Evolutionary conservation across 2,329 filamentous ascomycete genomes (phyloP).

Genomic region (Fusarium nurragi): DNA sequence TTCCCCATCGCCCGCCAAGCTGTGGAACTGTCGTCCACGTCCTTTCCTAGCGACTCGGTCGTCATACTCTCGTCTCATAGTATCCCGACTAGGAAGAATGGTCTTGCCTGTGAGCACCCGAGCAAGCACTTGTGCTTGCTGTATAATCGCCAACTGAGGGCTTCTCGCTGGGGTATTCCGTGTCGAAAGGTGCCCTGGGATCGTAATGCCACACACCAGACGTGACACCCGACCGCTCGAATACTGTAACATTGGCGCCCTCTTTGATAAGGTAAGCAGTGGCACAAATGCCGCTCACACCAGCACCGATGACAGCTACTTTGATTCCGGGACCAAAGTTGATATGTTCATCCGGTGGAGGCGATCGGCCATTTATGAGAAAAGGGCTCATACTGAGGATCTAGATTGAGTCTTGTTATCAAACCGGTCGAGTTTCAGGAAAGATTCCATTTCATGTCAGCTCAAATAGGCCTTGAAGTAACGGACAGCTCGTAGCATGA

Average conservation of each 20-base stretch:
- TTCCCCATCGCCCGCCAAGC: conserved; percentile 32
- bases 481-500: background rate
- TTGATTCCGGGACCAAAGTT: conserved; percentile 22
- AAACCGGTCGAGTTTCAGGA: too few species aligned
- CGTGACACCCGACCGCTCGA: conserved; percentile 48
- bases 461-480: background rate
- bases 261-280: conserved; percentile 51
- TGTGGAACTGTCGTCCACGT: conserved; percentile 41
- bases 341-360: background rate
- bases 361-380: conserved; percentile 8
- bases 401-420: too few species aligned
- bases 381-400: conserved; percentile 26
- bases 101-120: conserved; percentile 64
- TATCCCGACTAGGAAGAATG: background rate
- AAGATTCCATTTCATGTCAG: too few species aligned
- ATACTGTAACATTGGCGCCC: conserved; percentile 51
- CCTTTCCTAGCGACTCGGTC: conserved; percentile 27
- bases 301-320: conserved; percentile 54
- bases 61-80: conserved; percentile 38
- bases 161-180: conserved; percentile 46
- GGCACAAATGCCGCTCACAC: conserved; percentile 52
- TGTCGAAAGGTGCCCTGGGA: conserved; percentile 43
- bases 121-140: conserved; percentile 68
- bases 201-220: conserved; percentile 55
- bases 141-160: conserved; percentile 45